phyloP scores from a whole-genome alignment of 352 stramenopile genomes.

The Pythium chondricola region DNA sequence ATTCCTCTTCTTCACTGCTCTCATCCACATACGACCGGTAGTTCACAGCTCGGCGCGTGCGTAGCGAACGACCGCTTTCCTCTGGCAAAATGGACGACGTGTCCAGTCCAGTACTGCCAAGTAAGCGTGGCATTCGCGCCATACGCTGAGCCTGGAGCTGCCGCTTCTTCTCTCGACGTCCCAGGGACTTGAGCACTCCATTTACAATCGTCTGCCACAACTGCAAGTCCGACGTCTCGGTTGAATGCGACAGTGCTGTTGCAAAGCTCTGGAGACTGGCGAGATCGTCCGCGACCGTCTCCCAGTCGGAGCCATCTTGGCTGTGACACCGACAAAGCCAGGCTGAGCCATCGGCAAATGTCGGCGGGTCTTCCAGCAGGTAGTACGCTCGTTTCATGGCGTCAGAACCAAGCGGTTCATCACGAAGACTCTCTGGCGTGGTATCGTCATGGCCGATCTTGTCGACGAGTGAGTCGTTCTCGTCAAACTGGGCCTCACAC shows the following conservation, averaged over 20 bases:
- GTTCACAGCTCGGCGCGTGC: constrained; percentile 38
- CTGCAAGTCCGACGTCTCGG: constrained; percentile 40
- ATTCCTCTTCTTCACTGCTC: constrained; percentile 29
- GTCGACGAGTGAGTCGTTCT: constrained; percentile 50
- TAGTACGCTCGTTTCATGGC: constrained; percentile 46
- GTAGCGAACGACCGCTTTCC: constrained; percentile 34
- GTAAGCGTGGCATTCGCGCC: constrained; percentile 31
- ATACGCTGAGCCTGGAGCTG: constrained; percentile 33
- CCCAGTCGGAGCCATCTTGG: constrained; percentile 36
- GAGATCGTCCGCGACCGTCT: constrained; percentile 55
- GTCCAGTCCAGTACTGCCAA: constrained; percentile 25
- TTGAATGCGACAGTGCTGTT: constrained; percentile 39
- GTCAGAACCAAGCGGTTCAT: constrained; percentile 41
- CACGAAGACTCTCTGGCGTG: constrained; percentile 32
- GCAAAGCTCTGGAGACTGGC: constrained; percentile 44
- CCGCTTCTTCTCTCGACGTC: constrained; percentile 38
- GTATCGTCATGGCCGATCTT: constrained; percentile 43
- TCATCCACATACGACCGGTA: constrained; percentile 32
- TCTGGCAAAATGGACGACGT: constrained; percentile 21
- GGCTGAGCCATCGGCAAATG: constrained; percentile 35
- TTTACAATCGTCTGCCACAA: constrained; percentile 40
- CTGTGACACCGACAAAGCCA: constrained; percentile 56
- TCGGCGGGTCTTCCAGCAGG: constrained; percentile 53
- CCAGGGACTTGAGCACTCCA: constrained; percentile 44
- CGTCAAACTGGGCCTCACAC: constrained; percentile 61